A percentile compares a stretch with the other conserved stretches of the same genome.
Conservation (phyloP, 345 rosid genomes). For the Eucalyptus erythrocorys region DNA sequence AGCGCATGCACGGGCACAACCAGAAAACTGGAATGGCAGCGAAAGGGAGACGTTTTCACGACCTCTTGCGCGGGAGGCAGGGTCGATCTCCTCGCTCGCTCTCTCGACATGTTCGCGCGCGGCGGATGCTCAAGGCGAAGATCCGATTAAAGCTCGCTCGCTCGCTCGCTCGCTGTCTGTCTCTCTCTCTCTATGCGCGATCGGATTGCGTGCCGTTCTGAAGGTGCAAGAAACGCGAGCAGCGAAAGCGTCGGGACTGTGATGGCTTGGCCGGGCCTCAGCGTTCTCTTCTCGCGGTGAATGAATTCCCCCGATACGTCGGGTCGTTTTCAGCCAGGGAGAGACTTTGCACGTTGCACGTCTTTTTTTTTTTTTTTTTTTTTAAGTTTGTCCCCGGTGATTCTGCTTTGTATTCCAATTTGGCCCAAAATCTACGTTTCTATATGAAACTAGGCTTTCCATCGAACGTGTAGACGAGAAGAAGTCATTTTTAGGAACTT, state of each 20-base stretch:
- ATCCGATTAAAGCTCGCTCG: background rate
- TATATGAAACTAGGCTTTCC: background rate
- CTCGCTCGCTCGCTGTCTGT: background rate
- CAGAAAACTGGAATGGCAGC: background rate
- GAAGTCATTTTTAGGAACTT: background rate
- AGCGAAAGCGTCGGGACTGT: background rate
- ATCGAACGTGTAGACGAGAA: background rate
- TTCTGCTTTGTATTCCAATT: background rate
- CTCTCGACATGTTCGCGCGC: background rate
- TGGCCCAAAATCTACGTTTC: background rate
- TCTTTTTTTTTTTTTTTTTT: background rate
- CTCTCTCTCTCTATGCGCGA: background rate
- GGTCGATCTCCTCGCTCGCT: slow-evolving; percentile 25
- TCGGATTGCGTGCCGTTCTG: background rate
- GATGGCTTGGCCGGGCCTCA: background rate
- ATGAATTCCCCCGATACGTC: background rate
- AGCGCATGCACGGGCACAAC: background rate
- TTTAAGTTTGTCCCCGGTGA: background rate
- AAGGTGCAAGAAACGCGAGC: background rate
- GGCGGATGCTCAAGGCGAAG: background rate
- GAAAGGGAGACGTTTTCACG: background rate
- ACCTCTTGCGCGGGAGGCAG: slow-evolving; percentile 91
- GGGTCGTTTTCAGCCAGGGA: background rate
- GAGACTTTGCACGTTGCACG: background rate
- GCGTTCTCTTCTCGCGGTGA: background rate